Evolutionary conservation across 345 rosid species (phyloP), one percentile per base, ranked within the genome.

Genomic region (Acer saccharum): DNA sequence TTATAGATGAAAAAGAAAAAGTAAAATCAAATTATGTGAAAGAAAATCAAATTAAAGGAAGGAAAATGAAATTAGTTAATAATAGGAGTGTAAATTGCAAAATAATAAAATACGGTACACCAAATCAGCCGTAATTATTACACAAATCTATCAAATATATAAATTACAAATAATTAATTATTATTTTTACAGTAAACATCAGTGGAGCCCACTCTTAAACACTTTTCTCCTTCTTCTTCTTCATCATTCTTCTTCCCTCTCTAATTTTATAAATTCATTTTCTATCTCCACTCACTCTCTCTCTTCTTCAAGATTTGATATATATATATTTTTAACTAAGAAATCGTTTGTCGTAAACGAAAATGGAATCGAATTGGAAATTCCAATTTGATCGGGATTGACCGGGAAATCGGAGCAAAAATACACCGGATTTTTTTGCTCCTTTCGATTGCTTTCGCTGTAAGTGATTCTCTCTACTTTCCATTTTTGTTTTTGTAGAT

Each of bases 131-230:
- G 68, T 64, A 27, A 2, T 27, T 52, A 63, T 39, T 76, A n/a
- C 9, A 67, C 10, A 72, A 73, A 21, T 35, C 21, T 18, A 18
- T 7, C 3, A 1, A 14, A 52, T 13, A 14, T 16, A 52, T 52
- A 32, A 32, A 32, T 32, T 32, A 35, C 39, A 35, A 35, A 35
- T 35, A 35, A 35, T 35, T 35, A 4, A 3, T 35, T 32, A 3
- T 0, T 35, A 4, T 35, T 35, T 35, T 4, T 4, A 35, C 66
- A 72, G 9, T 60, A 58, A 35, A 35, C 64, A 14, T 0, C 1
- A 65, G 74, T 75, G 82, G 85, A 48, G 41, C 82, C 85, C 83
- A 63, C 66, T 61, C 20, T 21, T 35, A 68, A 70, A 77, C 74
- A n/a, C 77, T 60, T 75, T 75, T 57, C 62, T 66, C 68, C 64